Percentiles rank a stretch among this genome's conserved stretches.
Evolutionary conservation across 202 grass and related monocot species (phyloP).

Genomic region (Dendrocalamus latiflorus): DNA sequence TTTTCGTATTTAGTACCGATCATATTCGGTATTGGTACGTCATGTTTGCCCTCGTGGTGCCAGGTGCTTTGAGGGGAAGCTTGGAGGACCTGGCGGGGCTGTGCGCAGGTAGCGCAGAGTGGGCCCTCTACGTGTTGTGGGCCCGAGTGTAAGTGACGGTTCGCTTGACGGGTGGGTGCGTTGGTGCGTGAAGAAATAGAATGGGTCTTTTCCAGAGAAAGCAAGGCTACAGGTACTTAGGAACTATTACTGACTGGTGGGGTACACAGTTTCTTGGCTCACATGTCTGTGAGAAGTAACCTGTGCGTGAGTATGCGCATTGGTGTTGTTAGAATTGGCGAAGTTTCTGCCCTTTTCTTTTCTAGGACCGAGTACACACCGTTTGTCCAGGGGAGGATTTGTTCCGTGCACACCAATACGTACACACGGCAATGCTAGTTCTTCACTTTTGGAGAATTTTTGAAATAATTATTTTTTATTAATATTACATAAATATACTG

Average conservation of each 20-base stretch:
- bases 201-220: not conserved
- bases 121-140: not conserved
- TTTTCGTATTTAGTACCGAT: too few species aligned
- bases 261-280: accelerated
- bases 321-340: not conserved
- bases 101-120: not conserved
- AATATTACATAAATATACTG: too few species aligned
- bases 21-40: too few species aligned
- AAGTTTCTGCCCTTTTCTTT: not conserved
- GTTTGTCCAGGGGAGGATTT: not conserved
- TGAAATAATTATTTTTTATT: too few species aligned
- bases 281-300: accelerated
- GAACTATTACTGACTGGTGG: accelerated
- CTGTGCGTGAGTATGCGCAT: accelerated
- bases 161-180: not conserved
- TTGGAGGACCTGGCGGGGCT: not conserved
- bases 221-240: accelerated
- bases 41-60: too few species aligned
- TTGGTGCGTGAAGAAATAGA: not conserved
- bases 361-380: not conserved
- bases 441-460: too few species aligned
- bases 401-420: slow-evolving; percentile 3
- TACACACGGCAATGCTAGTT: not conserved
- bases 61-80: not conserved
- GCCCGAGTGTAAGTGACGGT: not conserved